A percentile compares a stretch with the other conserved stretches of the same genome.
Evolutionary conservation across 768 basidiomycete genomes (phyloP).

Genomic region (Russula sp.): DNA sequence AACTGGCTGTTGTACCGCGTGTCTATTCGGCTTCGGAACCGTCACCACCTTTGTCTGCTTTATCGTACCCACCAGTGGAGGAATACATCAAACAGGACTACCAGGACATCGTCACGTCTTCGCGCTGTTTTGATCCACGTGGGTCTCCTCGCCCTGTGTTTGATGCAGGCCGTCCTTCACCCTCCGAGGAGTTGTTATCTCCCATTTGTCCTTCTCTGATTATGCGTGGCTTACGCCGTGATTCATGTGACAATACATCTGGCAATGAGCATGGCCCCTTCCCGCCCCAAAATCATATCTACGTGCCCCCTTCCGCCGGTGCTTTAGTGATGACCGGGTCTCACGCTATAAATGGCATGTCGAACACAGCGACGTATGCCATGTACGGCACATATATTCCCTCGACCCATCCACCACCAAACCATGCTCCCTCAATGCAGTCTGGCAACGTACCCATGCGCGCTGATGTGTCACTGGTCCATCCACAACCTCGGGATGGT

Average conservation of each 20-base stretch:
- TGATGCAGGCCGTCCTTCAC: neutral
- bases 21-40: constrained; percentile 10
- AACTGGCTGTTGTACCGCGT: constrained; percentile 19
- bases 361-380: constrained; percentile 8
- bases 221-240: constrained; percentile 11
- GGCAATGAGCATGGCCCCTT: constrained; percentile 10
- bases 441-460: constrained; percentile 2
- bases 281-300: constrained; percentile 9
- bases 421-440: neutral
- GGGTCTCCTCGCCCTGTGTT: constrained; percentile 11
- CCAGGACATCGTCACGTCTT: neutral
- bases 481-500: constrained; percentile 7
- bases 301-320: constrained; percentile 12
- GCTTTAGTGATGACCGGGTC: constrained; percentile 15
- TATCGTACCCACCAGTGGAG: constrained; percentile 11
- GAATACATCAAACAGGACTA: constrained; percentile 20
- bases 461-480: constrained; percentile 3
- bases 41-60: constrained; percentile 10
- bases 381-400: constrained; percentile 17
- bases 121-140: constrained; percentile 19
- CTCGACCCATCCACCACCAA: constrained; percentile 20
- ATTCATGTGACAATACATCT: constrained; percentile 12
- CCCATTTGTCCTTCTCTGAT: constrained; percentile 3
- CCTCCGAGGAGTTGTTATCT: constrained; percentile 5
- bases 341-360: constrained; percentile 8